Percentiles rank a stretch among this genome's conserved stretches.
phyloP scores from a whole-genome alignment of 352 stramenopile species.

The Pythium rishiriense region DNA sequence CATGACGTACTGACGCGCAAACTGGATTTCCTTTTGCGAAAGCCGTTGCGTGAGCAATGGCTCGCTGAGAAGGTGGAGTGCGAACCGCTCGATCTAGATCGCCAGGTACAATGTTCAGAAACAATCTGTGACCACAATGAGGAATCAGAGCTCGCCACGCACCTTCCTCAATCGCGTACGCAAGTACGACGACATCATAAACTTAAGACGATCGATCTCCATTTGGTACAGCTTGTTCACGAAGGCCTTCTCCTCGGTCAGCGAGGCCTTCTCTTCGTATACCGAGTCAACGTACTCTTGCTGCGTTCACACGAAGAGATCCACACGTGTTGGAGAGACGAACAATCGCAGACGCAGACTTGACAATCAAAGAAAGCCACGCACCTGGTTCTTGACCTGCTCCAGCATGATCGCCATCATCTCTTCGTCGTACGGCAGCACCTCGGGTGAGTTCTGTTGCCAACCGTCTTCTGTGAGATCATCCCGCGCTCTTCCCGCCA shows the following conservation, averaged over 20 bases:
- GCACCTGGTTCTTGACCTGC: slow-evolving; percentile 79
- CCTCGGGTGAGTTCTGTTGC: slow-evolving; percentile 70
- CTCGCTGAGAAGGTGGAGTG: slow-evolving; percentile 56
- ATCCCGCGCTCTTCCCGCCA: neutral
- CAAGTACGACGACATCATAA: slow-evolving; percentile 84
- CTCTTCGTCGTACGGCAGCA: slow-evolving; percentile 74
- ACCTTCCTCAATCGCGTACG: slow-evolving; percentile 77
- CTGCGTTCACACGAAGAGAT: slow-evolving; percentile 26
- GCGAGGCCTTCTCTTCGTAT: slow-evolving; percentile 50
- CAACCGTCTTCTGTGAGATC: neutral
- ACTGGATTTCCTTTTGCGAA: slow-evolving; percentile 72
- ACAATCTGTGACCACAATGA: no score
- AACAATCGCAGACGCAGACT: neutral
- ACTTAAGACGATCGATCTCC: slow-evolving; percentile 86
- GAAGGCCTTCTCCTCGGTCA: slow-evolving; percentile 81
- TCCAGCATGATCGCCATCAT: slow-evolving; percentile 84
- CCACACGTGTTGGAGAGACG: neutral
- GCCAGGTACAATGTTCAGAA: neutral
- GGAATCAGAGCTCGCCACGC: neutral
- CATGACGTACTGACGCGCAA: slow-evolving; percentile 71
- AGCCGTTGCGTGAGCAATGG: slow-evolving; percentile 48
- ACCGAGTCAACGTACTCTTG: slow-evolving; percentile 87
- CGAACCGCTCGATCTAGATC: slow-evolving; percentile 84
- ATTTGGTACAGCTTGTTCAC: slow-evolving; percentile 88
- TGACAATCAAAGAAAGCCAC: neutral